Evolutionary conservation across 805 yeast genomes (phyloP).

Genomic region (Pachysolen tannophilus): DNA sequence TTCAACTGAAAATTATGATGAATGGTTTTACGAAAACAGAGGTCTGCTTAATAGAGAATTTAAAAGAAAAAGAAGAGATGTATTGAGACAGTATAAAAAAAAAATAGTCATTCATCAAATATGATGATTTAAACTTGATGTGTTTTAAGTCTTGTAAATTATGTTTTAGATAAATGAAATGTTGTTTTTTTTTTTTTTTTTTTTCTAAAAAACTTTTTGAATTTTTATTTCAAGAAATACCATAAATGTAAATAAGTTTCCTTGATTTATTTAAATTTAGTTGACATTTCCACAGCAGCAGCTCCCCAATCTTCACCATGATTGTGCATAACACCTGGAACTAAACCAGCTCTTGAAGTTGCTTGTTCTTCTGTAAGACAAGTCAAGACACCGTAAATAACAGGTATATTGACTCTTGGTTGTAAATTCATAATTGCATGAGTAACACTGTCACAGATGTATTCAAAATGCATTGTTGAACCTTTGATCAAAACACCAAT

Average conservation of each 20-base stretch:
- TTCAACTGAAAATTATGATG: slow-evolving; percentile 46
- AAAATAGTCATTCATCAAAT: slow-evolving; percentile 15
- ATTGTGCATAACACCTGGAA: slow-evolving; percentile 73
- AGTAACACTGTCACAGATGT: slow-evolving; percentile 86
- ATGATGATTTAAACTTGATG: slow-evolving; percentile 1
- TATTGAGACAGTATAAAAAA: slow-evolving; percentile 48
- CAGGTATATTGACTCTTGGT: slow-evolving; percentile 61
- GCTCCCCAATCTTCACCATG: slow-evolving; percentile 99
- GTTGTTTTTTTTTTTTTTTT: too few species aligned
- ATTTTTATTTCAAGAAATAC: not conserved
- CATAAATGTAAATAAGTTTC: not conserved
- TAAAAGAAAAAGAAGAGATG: slow-evolving; percentile 71
- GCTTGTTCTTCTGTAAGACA: slow-evolving; percentile 95
- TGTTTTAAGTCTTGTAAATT: not conserved
- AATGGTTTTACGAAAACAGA: slow-evolving; percentile 77
- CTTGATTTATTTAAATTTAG: too few species aligned
- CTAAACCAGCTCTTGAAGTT: slow-evolving; percentile 80
- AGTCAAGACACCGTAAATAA: slow-evolving; percentile 89
- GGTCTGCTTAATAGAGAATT: slow-evolving; percentile 73
- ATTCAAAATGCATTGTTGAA: slow-evolving; percentile 96
- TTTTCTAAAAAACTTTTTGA: not conserved
- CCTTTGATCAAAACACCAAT: slow-evolving; percentile 96
- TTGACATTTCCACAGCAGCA: slow-evolving; percentile 94
- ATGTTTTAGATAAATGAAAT: not conserved
- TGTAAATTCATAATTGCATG: slow-evolving; percentile 80